Percentiles rank a stretch among this genome's conserved stretches.
Evolutionary conservation across 495 filamentous ascomycete genomes (phyloP).

Genomic region (Pseudevernia furfuracea): DNA sequence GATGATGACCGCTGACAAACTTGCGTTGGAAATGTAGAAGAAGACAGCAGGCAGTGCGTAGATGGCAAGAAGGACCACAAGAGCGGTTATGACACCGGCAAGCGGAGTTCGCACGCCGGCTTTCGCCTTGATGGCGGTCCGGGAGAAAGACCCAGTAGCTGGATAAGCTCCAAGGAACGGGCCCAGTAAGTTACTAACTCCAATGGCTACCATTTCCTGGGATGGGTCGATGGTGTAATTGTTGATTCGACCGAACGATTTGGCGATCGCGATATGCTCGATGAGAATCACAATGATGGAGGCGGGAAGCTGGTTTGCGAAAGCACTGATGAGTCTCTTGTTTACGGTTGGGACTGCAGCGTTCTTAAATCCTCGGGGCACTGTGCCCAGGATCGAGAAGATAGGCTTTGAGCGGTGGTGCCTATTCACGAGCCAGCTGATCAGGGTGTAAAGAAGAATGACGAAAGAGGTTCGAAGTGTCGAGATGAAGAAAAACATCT

Average conservation of each 20-base stretch:
- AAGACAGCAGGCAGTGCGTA: constrained; percentile 89
- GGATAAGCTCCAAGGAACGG: constrained; percentile 94
- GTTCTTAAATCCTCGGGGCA: constrained; percentile 80
- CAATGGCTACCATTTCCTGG: constrained; percentile 93
- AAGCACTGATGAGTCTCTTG: constrained; percentile 51
- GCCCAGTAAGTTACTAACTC: constrained; percentile 81
- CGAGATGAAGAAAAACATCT: constrained; percentile 78
- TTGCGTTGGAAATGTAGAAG: constrained; percentile 84
- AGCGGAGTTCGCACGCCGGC: constrained; percentile 91
- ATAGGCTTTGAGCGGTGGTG: constrained; percentile 38
- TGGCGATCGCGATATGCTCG: constrained; percentile 95
- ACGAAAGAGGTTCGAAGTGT: constrained; percentile 89
- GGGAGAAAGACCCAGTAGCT: constrained; percentile 92
- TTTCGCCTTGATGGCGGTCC: constrained; percentile 97
- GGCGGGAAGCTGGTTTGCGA: constrained; percentile 60
- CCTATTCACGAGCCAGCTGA: constrained; percentile 76
- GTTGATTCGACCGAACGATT: constrained; percentile 93
- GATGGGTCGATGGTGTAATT: constrained; percentile 98
- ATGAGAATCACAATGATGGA: constrained; percentile 90
- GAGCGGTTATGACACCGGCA: constrained; percentile 81
- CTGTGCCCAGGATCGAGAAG: constrained; percentile 63
- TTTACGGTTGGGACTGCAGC: constrained; percentile 70
- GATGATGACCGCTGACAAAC: constrained; percentile 90
- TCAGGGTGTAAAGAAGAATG: constrained; percentile 86
- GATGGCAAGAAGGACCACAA: constrained; percentile 87